A percentile compares a stretch with the other conserved stretches of the same genome.
These are phyloP conservation scores for Talaromyces ruber DNA, from an alignment of 495 filamentous ascomycete genomes.

Conservation along the genomic window DNA sequence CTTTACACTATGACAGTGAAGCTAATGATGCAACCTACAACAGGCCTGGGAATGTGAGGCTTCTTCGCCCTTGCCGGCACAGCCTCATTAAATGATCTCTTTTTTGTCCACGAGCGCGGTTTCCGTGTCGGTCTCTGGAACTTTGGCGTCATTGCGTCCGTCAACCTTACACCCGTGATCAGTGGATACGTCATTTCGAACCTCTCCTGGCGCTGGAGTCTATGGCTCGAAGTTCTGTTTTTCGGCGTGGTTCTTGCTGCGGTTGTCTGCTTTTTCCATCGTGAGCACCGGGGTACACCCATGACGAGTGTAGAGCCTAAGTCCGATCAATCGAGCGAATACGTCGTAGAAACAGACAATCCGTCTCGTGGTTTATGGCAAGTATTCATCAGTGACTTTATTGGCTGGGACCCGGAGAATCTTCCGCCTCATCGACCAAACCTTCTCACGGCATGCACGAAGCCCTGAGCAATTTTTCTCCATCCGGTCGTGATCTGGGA, in stretches of 20 bases:
- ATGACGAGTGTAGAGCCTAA: not conserved
- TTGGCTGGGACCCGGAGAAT: not conserved
- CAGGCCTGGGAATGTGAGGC: not conserved
- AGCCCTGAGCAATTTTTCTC: not conserved
- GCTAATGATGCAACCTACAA: not conserved
- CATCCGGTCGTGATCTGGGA: not conserved
- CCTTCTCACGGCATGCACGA: not conserved
- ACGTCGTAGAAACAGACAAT: not conserved
- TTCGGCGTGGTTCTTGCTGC: not conserved
- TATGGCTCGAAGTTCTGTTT: not conserved
- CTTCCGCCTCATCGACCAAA: not conserved
- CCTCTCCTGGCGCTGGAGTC: not conserved
- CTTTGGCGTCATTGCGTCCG: not conserved
- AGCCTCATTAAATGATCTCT: constrained; percentile 22
- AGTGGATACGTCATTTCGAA: not conserved
- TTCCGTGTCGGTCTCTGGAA: not conserved
- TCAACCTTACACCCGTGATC: not conserved
- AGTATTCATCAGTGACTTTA: not conserved
- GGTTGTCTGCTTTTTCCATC: not conserved
- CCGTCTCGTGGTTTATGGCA: not conserved
- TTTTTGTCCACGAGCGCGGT: constrained; percentile 41
- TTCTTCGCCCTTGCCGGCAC: not conserved
- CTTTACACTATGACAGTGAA: not conserved
- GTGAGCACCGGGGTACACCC: not conserved
- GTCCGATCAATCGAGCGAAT: not conserved